Evolutionary conservation across 768 basidiomycete genomes (phyloP).

Genomic region (Panaeolus cyanescens): DNA sequence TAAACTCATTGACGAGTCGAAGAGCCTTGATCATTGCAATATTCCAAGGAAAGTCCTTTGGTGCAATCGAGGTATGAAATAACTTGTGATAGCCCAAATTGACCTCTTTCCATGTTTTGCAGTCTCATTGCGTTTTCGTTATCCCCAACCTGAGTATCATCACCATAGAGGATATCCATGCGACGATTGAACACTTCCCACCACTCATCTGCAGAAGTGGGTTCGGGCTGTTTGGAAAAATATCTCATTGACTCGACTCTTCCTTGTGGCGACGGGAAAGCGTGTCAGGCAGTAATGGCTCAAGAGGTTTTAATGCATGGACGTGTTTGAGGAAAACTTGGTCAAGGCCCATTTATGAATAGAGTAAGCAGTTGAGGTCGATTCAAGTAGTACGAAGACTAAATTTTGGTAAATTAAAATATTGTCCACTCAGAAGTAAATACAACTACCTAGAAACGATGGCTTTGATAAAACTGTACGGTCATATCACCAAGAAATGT

Average conservation of each 20-base stretch:
- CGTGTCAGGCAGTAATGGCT: constrained; percentile 5
- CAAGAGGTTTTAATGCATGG: background rate
- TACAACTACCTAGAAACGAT: no score
- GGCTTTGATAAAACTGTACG: no score
- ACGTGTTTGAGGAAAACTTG: constrained; percentile 1
- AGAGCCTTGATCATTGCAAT: constrained; percentile 7
- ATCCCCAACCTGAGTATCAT: background rate
- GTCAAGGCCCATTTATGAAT: no score
- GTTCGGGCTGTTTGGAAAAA: constrained; percentile 11
- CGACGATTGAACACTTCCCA: constrained; percentile 12
- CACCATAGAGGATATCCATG: constrained; percentile 10
- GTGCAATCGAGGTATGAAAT: background rate
- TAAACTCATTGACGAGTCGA: constrained; percentile 6
- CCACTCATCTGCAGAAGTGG: constrained; percentile 4
- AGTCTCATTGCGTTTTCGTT: no score
- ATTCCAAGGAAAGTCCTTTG: constrained; percentile 2
- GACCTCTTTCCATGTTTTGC: background rate
- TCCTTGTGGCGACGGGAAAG: constrained; percentile 10
- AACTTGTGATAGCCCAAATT: constrained; percentile 1
- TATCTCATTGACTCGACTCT: constrained; percentile 8
- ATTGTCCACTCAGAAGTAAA: no score
- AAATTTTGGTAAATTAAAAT: no score
- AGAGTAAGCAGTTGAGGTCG: no score
- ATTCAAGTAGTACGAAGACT: no score
- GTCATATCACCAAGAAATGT: no score